Conservation (phyloP, 108 stramenopile species). For the Cyclotella distinguenda region DNA sequence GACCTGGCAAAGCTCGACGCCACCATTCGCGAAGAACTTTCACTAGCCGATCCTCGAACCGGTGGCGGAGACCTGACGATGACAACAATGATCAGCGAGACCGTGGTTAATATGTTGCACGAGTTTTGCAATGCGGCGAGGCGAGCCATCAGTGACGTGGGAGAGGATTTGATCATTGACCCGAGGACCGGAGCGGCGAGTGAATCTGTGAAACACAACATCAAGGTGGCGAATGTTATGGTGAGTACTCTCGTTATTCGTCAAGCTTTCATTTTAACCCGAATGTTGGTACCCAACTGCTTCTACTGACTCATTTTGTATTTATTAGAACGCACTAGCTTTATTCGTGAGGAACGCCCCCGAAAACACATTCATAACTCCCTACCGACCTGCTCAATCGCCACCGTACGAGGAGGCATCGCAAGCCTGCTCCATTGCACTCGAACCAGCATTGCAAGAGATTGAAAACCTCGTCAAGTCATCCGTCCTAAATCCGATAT, state of each 20-base stretch:
- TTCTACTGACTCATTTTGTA: neutral
- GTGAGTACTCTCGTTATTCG: slow-evolving; percentile 10
- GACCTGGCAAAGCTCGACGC: slow-evolving; percentile 80
- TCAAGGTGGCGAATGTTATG: slow-evolving; percentile 75
- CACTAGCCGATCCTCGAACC: slow-evolving; percentile 78
- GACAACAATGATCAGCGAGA: slow-evolving; percentile 77
- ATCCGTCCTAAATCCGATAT: slow-evolving; percentile 64
- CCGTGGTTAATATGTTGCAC: slow-evolving; percentile 65
- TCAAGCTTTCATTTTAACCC: slow-evolving; percentile 14
- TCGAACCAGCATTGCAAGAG: slow-evolving; percentile 66
- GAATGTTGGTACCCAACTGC: slow-evolving; percentile 35
- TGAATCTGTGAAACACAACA: slow-evolving; percentile 71
- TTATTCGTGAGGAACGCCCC: slow-evolving; percentile 61
- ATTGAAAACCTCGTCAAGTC: slow-evolving; percentile 73
- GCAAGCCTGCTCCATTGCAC: slow-evolving; percentile 60
- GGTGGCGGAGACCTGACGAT: slow-evolving; percentile 82
- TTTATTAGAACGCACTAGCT: slow-evolving; percentile 30
- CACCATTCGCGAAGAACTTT: slow-evolving; percentile 77
- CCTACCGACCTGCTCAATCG: slow-evolving; percentile 79
- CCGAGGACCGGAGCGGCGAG: slow-evolving; percentile 52
- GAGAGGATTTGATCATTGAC: slow-evolving; percentile 55
- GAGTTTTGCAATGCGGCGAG: slow-evolving; percentile 69
- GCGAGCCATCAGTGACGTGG: slow-evolving; percentile 61
- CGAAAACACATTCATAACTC: slow-evolving; percentile 80
- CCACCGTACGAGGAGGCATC: slow-evolving; percentile 82